Evolutionary conservation across 768 basidiomycete genomes (phyloP), one percentile per base, ranked within the genome.

Genomic region (Brasilioporus rufonigricans): DNA sequence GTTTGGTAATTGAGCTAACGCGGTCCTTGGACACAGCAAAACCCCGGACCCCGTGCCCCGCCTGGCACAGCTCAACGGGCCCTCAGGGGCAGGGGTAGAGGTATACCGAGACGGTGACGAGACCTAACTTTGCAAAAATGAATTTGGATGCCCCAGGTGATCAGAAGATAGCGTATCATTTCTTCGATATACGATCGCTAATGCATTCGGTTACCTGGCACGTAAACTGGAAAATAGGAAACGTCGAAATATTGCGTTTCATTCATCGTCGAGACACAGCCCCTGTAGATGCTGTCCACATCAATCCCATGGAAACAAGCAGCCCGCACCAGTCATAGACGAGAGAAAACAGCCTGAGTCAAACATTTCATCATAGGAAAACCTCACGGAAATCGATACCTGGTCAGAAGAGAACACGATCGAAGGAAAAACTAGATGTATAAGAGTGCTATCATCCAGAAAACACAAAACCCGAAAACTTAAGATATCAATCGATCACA

Each of bases 51-150:
- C 19, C 85, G 79, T 62, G 91, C 91, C 40, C 93, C 94, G 14
- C 87, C 92, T n/a, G 94, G 93, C n/a, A 77, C 91, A 10, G 91
- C 92, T 13, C 87, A 90, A 66, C 80, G 90, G 41, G 93, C 91
- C 14, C 70, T 96, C 58, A 81, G 93, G 66, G 93, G 93, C 41
- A 79, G 94, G 59, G 94, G 94, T 26, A 81, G 93, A 55, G 93
- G 94, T 51, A 81, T 85, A 76, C 85, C 82, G 45, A 76, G 88
- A 61, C 85, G 90, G 75, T 91, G 50, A 68, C 46, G 41, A 44
- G 43, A 50, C 13, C 29, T 47, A 33, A 40, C 51, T 35, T 45
- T 48, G 35, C 62, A 59, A 58, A 60, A 55, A 60, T 52, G 56
- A 51, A 50, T 48, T 24, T 24, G 36, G 32, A 39, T 55, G 55